Evolutionary conservation across 176 grass and related monocot species (phyloP).

Genomic region (Musa troglodytarum): DNA sequence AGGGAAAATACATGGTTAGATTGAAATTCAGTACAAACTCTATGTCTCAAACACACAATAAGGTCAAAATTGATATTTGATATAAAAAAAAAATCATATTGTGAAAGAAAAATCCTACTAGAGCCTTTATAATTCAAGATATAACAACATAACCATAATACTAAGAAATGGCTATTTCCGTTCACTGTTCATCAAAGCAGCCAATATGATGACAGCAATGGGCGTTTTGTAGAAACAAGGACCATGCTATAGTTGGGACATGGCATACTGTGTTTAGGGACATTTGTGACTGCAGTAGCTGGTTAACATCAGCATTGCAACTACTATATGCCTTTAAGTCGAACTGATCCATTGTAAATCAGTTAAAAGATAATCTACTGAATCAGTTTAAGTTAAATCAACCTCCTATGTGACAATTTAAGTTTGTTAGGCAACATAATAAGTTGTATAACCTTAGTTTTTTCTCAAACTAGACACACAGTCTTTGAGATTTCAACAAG

Average conservation of each 20-base stretch:
- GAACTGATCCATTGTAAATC: too few species aligned
- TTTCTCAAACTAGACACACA: too few species aligned
- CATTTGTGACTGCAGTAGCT: too few species aligned
- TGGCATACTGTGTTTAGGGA: too few species aligned
- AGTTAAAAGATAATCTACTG: too few species aligned
- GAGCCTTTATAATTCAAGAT: not conserved
- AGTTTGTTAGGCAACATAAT: too few species aligned
- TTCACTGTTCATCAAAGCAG: not conserved
- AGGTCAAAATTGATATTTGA: not conserved
- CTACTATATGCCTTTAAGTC: too few species aligned
- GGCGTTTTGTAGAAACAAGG: not conserved
- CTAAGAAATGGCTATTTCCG: not conserved
- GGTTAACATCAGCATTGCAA: too few species aligned
- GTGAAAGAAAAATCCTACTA: not conserved
- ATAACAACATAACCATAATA: not conserved
- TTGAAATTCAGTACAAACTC: not conserved
- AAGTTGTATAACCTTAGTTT: too few species aligned
- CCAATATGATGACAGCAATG: not conserved
- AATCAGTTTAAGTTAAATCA: too few species aligned
- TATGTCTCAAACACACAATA: not conserved
- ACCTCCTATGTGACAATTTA: too few species aligned
- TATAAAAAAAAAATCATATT: not conserved
- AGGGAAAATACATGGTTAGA: not conserved
- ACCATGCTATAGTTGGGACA: not conserved
- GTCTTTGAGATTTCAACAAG: too few species aligned